A percentile compares a stretch with the other conserved stretches of the same genome.
Evolutionary conservation across 2,329 filamentous ascomycete genomes (phyloP).

Genomic region (Aspergillus latus): DNA sequence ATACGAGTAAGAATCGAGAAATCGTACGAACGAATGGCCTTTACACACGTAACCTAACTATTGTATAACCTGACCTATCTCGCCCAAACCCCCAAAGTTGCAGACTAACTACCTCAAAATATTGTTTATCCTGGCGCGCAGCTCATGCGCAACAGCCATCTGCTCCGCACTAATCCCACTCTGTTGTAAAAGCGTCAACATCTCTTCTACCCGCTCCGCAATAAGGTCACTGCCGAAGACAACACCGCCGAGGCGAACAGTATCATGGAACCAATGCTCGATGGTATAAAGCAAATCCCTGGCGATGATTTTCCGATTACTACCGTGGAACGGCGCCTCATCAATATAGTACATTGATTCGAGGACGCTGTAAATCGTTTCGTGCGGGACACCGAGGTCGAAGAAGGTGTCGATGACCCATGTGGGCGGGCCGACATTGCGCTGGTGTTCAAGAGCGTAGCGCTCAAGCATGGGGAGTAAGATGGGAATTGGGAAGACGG

Average conservation of each 20-base stretch:
- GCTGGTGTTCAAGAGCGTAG: constrained; percentile 53
- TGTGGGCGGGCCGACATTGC: constrained; percentile 47
- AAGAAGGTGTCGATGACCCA: constrained; percentile 68
- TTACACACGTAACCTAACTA: neutral
- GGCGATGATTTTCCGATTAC: constrained; percentile 57
- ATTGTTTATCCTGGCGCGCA: constrained; percentile 44
- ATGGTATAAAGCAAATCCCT: constrained; percentile 63
- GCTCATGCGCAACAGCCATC: constrained; percentile 41
- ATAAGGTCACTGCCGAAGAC: constrained; percentile 63
- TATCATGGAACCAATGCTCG: constrained; percentile 60
- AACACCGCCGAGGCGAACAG: constrained; percentile 53
- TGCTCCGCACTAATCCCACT: constrained; percentile 42
- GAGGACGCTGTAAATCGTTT: constrained; percentile 61
- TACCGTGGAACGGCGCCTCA: constrained; percentile 62
- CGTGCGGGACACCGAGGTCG: constrained; percentile 61
- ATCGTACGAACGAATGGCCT: neutral
- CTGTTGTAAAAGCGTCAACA: constrained; percentile 47
- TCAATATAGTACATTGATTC: constrained; percentile 68
- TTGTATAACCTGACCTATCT: neutral
- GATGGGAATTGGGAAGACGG: constrained; percentile 54
- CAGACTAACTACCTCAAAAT: constrained; percentile 33
- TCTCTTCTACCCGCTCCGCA: constrained; percentile 49
- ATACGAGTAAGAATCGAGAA: too few species aligned
- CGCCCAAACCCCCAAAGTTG: neutral
- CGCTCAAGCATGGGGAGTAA: constrained; percentile 58